phyloP scores from a whole-genome alignment of 331 rosid genomes.

The Arachis monticola region DNA sequence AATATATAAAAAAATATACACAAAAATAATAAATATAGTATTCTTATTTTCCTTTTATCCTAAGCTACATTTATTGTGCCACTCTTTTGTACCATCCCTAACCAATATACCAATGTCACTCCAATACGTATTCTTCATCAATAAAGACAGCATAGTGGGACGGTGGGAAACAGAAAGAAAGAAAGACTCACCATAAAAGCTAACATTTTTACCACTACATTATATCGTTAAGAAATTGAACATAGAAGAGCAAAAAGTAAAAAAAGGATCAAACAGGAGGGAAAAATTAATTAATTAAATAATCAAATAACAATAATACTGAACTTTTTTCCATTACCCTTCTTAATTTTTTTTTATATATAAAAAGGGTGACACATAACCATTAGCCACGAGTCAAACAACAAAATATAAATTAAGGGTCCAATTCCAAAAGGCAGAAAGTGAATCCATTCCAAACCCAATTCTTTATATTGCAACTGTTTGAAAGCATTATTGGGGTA shows the following conservation, averaged over 20 bases:
- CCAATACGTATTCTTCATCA: constrained; percentile 14
- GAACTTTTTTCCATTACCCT: not conserved
- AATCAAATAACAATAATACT: too few species aligned
- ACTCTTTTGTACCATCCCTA: not conserved
- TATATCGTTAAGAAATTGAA: not conserved
- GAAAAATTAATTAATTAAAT: not conserved
- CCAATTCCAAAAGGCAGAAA: not conserved
- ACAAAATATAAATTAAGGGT: not conserved
- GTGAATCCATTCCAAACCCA: constrained; percentile 32
- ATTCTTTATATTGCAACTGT: not conserved
- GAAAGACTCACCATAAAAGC: too few species aligned
- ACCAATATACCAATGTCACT: not conserved
- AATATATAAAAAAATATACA: too few species aligned
- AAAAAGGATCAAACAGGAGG: not conserved
- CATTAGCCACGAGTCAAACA: constrained; percentile 7
- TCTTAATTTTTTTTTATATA: not conserved
- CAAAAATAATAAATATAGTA: too few species aligned
- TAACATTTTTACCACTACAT: not conserved
- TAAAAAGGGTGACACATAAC: not conserved
- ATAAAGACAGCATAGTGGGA: not conserved
- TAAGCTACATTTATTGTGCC: not conserved
- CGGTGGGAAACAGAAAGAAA: not conserved
- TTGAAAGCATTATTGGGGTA: constrained; percentile 3
- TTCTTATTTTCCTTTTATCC: not conserved
- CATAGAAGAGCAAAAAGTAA: not conserved